These are phyloP conservation scores for Blastobotrys muscicola DNA, from an alignment of 805 yeast genomes.

Conservation along the genomic window DNA sequence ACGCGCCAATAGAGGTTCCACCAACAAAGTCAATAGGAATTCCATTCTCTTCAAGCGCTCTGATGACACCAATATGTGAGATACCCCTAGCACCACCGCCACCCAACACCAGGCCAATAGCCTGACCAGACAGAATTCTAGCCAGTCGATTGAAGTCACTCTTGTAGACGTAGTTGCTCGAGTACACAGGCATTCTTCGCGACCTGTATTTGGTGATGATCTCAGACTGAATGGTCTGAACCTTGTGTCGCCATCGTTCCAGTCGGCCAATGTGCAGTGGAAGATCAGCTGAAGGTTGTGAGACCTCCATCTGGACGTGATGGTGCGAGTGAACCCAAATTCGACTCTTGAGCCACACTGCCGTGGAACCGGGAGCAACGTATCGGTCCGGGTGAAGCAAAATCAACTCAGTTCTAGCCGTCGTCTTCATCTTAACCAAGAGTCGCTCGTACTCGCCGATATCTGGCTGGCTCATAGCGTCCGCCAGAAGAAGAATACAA, in stretches of 20 bases:
- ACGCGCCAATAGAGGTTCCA: constrained; percentile 94
- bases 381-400: constrained; percentile 72
- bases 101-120: constrained; percentile 88
- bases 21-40: constrained; percentile 92
- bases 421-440: constrained; percentile 62
- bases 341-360: constrained; percentile 73
- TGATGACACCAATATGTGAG: constrained; percentile 84
- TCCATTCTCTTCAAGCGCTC: constrained; percentile 83
- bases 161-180: constrained; percentile 47
- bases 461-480: constrained; percentile 61
- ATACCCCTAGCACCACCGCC: constrained; percentile 98
- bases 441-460: constrained; percentile 82
- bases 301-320: constrained; percentile 60
- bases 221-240: constrained; percentile 25
- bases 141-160: constrained; percentile 87
- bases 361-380: constrained; percentile 80
- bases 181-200: constrained; percentile 23
- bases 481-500: constrained; percentile 81
- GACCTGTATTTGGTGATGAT: constrained; percentile 23
- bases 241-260: constrained; percentile 22
- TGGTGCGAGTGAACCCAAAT: constrained; percentile 92
- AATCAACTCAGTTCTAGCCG: constrained; percentile 81
- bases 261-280: constrained; percentile 9
- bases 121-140: constrained; percentile 81
- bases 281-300: constrained; percentile 3